Evolutionary conservation across 495 filamentous ascomycete species (phyloP), one percentile per base, ranked within the genome.

Genomic region (Aspergillus avenaceus): DNA sequence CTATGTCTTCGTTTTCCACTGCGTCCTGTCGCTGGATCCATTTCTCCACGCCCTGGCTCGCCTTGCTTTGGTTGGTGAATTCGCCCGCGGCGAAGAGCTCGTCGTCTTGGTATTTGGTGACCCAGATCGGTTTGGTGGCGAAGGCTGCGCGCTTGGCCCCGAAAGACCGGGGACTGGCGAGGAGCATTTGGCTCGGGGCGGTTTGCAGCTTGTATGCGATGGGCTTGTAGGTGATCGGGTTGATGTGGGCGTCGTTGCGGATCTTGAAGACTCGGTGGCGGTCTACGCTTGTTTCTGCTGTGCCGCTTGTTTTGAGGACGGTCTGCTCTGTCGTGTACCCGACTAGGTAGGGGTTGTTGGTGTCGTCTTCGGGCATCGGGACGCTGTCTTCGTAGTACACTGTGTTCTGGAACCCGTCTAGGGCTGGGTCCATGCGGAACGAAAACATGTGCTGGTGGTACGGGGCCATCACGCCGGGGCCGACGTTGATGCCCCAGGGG

Each of bases 401-500:
- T 3, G 82, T 77, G 60, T 91, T 91, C 40, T 76, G 69, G 54
- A 81, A 81, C 2, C 90, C 91, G 50, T 88, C 90, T 46, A 95
- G 76, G 34, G 81, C 79, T 6, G 91, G 90, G 64, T 96, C 90
- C 12, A 96, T 75, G 12, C 91, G 86, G 1, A 95, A 81, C 2
- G 86, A 89, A 69, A 96, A 93, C 65, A 95, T 87, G 69, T 96
- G 91, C 59, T 96, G 91, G 55, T 96, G 91, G 62, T 81, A 81
- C 46, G 82, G 73, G 21, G 78, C 89, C 41, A 96, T 79, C 6
- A 91, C 89, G 0, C 91, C 91, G 0, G 90, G 91, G 52, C 90
- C 85, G 7, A 96, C 88, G 26, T 91, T 78, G 1, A 90, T 96
- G 36, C 91, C 91, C 77, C 85, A 95, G 22, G 75, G 83, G 48